Percentiles rank a stretch among this genome's conserved stretches.
These are phyloP conservation scores for Karstenula rhodostoma DNA, from an alignment of 2,329 filamentous ascomycete species.

Conservation along the genomic window DNA sequence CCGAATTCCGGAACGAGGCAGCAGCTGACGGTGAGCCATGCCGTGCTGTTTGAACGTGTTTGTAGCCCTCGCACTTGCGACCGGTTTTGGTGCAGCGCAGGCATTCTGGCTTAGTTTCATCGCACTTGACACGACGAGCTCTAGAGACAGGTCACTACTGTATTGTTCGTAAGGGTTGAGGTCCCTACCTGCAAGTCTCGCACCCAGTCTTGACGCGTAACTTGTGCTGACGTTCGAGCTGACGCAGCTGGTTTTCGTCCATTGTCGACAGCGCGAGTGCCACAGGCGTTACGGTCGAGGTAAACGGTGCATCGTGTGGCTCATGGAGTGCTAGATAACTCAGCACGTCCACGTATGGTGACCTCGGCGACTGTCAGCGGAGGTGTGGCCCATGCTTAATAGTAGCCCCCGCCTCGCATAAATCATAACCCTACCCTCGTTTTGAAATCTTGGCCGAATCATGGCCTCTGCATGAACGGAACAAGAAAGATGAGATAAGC, in stretches of 20 bases:
- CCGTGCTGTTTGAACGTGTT: conserved; percentile 25
- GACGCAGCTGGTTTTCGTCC: conserved; percentile 36
- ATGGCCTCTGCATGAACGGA: conserved; percentile 13
- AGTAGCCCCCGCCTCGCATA: conserved; percentile 12
- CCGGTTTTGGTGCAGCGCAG: conserved; percentile 47
- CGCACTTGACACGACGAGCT: conserved; percentile 48
- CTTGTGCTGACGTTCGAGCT: conserved; percentile 38
- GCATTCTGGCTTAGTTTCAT: conserved; percentile 45
- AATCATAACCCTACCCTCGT: not conserved
- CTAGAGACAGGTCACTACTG: conserved; percentile 22
- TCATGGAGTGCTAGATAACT: conserved; percentile 15
- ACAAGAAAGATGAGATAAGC: conserved; percentile 10
- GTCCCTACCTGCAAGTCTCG: conserved; percentile 38
- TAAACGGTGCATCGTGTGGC: conserved; percentile 11
- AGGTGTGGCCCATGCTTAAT: too few relatives aligned
- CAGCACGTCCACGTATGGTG: conserved; percentile 6
- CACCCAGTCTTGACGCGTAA: conserved; percentile 42
- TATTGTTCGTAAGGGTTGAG: not conserved
- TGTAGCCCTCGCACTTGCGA: conserved; percentile 50
- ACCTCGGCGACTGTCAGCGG: conserved; percentile 6
- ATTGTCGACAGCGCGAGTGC: conserved; percentile 19
- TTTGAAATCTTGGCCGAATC: too few relatives aligned
- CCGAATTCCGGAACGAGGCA: conserved; percentile 36
- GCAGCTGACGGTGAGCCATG: conserved; percentile 25
- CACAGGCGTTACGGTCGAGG: conserved; percentile 9